A percentile compares a stretch with the other conserved stretches of the same genome.
These are phyloP conservation scores for Conticribra weissflogii DNA, from an alignment of 108 stramenopile species.

Conservation along the genomic window DNA sequence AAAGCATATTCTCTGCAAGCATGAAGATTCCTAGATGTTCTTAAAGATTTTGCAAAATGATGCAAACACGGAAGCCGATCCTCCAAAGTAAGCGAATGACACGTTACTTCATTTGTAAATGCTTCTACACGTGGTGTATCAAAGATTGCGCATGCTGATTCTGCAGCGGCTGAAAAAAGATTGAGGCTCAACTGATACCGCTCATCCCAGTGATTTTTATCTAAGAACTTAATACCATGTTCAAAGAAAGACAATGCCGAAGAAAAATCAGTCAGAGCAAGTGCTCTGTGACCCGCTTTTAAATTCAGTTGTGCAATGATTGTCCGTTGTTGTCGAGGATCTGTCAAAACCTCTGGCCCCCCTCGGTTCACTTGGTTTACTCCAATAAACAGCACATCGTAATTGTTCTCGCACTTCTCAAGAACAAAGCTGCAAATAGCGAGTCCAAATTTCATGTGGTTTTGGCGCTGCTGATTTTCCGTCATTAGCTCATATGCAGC, in stretches of 20 bases:
- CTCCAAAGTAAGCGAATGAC: constrained; percentile 7
- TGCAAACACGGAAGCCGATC: constrained; percentile 20
- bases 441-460: constrained; percentile 24
- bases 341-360: constrained; percentile 8
- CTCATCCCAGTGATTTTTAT: constrained; percentile 13
- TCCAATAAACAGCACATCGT: constrained; percentile 32
- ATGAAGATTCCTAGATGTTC: neutral
- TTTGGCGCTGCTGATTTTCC: neutral
- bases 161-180: constrained; percentile 20
- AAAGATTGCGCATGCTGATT: constrained; percentile 11
- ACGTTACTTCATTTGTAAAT: neutral
- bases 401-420: neutral
- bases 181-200: constrained; percentile 26
- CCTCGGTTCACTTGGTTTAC: constrained; percentile 34
- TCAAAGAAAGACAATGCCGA: constrained; percentile 13
- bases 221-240: constrained; percentile 37
- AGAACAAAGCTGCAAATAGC: constrained; percentile 16
- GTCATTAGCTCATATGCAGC: constrained; percentile 32
- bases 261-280: constrained; percentile 14
- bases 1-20: neutral
- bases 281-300: constrained; percentile 27
- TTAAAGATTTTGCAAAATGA: neutral
- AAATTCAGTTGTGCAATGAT: constrained; percentile 28
- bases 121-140: neutral
- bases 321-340: constrained; percentile 8